A percentile compares a stretch with the other conserved stretches of the same genome.
Conservation (phyloP, 1,284 basidiomycete genomes). For the Thecaphora frezii region DNA sequence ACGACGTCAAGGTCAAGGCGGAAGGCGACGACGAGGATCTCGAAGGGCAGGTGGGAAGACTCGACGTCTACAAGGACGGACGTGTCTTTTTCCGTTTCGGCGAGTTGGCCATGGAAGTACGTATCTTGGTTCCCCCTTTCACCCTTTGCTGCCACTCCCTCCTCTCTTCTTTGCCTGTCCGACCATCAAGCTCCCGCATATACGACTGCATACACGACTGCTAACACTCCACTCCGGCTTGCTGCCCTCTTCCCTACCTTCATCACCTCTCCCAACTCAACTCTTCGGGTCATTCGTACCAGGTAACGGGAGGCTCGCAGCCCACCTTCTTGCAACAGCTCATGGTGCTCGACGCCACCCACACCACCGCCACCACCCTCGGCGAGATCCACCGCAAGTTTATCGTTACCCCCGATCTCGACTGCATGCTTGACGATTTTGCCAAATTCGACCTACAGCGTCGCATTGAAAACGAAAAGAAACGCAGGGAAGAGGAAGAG, state of each 20-base stretch:
- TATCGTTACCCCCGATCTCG: constrained; percentile 80
- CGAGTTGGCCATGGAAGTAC: constrained; percentile 48
- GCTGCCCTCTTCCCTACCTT: background rate
- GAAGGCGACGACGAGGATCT: background rate
- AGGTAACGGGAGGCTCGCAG: constrained; percentile 82
- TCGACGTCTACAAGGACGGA: constrained; percentile 51
- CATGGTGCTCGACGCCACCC: constrained; percentile 70
- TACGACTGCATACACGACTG: too few species aligned
- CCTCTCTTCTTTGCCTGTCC: background rate
- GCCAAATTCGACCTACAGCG: constrained; percentile 18
- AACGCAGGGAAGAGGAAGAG: constrained; percentile 8
- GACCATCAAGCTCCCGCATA: too few species aligned
- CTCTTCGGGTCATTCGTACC: too few species aligned
- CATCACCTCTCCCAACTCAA: too few species aligned
- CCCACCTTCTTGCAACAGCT: constrained; percentile 87
- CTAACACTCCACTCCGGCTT: too few species aligned
- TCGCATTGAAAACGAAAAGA: constrained; percentile 8
- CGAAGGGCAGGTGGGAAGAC: constrained; percentile 50
- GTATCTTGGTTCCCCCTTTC: background rate
- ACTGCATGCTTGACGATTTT: constrained; percentile 69
- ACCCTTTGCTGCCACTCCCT: background rate
- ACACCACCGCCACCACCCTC: constrained; percentile 70
- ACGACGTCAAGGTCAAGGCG: constrained; percentile 16
- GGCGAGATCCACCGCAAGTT: constrained; percentile 85
- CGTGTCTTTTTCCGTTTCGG: constrained; percentile 49